Evolutionary conservation across 352 stramenopile species (phyloP).

Genomic region (Peronospora farinosa): DNA sequence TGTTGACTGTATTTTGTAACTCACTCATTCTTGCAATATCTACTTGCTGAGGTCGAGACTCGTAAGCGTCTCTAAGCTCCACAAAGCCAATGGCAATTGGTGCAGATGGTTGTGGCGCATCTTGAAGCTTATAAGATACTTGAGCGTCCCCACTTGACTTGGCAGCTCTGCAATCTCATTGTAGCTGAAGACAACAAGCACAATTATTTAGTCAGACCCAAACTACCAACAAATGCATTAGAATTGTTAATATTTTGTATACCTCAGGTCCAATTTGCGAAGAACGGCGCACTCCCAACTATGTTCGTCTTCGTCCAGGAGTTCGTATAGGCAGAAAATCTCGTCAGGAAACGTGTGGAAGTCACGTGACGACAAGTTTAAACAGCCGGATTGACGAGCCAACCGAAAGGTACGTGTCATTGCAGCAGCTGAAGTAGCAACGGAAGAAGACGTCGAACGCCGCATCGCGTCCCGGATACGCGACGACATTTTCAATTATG

Average conservation of each 20-base stretch:
- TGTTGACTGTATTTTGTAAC: background rate
- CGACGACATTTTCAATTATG: constrained; percentile 30
- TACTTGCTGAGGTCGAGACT: constrained; percentile 80
- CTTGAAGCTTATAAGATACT: constrained; percentile 54
- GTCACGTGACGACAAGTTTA: constrained; percentile 60
- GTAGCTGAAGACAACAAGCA: constrained; percentile 36
- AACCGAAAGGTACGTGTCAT: constrained; percentile 41
- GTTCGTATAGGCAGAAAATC: constrained; percentile 54
- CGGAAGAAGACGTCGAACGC: constrained; percentile 5
- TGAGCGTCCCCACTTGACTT: constrained; percentile 39
- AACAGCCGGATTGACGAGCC: constrained; percentile 44
- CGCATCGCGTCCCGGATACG: constrained; percentile 43
- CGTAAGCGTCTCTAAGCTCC: constrained; percentile 46
- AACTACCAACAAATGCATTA: background rate
- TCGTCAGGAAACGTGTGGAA: constrained; percentile 49
- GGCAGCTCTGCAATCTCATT: constrained; percentile 66
- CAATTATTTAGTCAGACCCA: background rate
- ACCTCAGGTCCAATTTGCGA: constrained; percentile 71
- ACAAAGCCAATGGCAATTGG: constrained; percentile 47
- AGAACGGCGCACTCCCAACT: constrained; percentile 68
- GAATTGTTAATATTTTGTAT: too few species aligned
- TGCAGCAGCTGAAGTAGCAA: constrained; percentile 6
- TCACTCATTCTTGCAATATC: background rate
- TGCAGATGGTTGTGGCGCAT: constrained; percentile 65
- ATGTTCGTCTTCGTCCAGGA: constrained; percentile 58